phyloP scores from a whole-genome alignment of 371 early-diverging fungal genomes.

The Batkoa obscura region DNA sequence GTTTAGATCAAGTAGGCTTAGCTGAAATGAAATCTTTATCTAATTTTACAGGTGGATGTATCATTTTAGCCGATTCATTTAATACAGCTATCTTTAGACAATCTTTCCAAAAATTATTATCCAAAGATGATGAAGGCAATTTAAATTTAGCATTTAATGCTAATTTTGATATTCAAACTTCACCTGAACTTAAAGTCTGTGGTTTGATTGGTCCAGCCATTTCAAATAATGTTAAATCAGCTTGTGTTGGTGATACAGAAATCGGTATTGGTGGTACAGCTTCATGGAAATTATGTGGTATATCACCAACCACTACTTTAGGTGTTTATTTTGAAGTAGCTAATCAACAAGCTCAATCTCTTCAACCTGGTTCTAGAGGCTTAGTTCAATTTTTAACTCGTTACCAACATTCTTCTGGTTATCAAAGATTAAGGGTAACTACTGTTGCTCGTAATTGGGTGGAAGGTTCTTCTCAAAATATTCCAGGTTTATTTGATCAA shows the following conservation, averaged over 20 bases:
- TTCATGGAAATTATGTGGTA: conserved; percentile 84
- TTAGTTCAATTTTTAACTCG: conserved; percentile 88
- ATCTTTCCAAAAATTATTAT: conserved; percentile 82
- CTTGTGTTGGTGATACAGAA: conserved; percentile 92
- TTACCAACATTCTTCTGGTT: conserved; percentile 88
- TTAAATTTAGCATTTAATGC: conserved; percentile 96
- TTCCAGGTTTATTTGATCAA: conserved; percentile 92
- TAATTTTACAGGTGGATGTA: conserved; percentile 83
- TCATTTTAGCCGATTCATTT: conserved; percentile 95
- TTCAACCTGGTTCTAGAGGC: conserved; percentile 75
- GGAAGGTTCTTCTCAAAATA: conserved; percentile 73
- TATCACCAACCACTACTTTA: conserved; percentile 69
- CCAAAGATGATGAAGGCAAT: conserved; percentile 70
- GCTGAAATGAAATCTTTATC: conserved; percentile 93
- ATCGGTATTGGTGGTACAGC: conserved; percentile 93
- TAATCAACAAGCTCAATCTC: conserved; percentile 53
- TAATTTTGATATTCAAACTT: conserved; percentile 89
- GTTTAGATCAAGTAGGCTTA: conserved; percentile 89
- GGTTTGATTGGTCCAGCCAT: conserved; percentile 91
- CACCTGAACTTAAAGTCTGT: conserved; percentile 84
- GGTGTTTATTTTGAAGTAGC: conserved; percentile 94
- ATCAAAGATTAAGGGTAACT: conserved; percentile 80
- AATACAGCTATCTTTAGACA: conserved; percentile 92
- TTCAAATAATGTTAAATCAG: conserved; percentile 71
- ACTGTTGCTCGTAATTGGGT: conserved; percentile 89